phyloP scores from a whole-genome alignment of 1,284 basidiomycete genomes.

The Rhodotorula glutinis region DNA sequence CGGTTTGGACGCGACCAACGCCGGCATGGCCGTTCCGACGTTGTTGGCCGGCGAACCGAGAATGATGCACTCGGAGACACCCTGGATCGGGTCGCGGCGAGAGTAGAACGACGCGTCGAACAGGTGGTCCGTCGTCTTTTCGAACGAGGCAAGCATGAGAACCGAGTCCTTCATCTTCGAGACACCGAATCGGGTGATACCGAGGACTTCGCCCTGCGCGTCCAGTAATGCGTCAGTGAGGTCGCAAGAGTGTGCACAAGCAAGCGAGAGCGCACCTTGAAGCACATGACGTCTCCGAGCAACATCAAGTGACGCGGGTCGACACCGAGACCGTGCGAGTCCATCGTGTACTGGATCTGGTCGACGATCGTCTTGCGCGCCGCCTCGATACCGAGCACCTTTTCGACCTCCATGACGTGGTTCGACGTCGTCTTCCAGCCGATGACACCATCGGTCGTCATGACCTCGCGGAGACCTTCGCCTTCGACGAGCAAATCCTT shows the following conservation, averaged over 20 bases:
- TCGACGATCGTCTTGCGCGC: constrained; percentile 92
- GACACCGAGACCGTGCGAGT: constrained; percentile 95
- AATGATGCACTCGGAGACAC: constrained; percentile 98
- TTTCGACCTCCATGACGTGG: constrained; percentile 92
- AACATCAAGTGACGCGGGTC: constrained; percentile 99
- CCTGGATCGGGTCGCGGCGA: constrained; percentile 90
- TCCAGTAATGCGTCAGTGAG: not conserved
- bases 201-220: constrained; percentile 87
- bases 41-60: constrained; percentile 57
- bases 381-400: constrained; percentile 95
- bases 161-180: constrained; percentile 99
- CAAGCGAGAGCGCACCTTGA: constrained; percentile 63
- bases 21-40: constrained; percentile 41
- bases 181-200: constrained; percentile 99
- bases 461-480: constrained; percentile 94
- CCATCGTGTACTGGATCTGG: constrained; percentile 98
- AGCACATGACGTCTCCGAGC: constrained; percentile 97
- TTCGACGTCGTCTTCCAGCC: constrained; percentile 92
- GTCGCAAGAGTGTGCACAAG: not conserved
- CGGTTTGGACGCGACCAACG: constrained; percentile 40
- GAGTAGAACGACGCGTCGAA: constrained; percentile 97
- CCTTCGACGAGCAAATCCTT: constrained; percentile 85
- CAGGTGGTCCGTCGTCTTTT: constrained; percentile 98
- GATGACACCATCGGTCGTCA: constrained; percentile 94
- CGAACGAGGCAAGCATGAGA: constrained; percentile 97